Conservation (phyloP, 2,329 filamentous ascomycete genomes). For the Domatiomyces globalis region DNA sequence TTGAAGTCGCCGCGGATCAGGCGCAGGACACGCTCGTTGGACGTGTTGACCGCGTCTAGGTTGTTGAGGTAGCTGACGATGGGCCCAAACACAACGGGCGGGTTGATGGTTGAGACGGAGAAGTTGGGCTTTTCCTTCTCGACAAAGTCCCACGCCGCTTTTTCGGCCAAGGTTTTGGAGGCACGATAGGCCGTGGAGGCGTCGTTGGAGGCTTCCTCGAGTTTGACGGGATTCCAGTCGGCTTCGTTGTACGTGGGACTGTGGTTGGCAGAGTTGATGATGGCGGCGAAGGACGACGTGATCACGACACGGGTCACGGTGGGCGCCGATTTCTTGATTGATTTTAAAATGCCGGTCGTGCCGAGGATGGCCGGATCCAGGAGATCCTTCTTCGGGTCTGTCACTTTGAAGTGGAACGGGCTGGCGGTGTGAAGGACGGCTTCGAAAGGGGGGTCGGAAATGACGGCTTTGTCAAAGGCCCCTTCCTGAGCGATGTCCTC, state of each 20-base stretch:
- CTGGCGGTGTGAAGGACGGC: slow-evolving; percentile 61
- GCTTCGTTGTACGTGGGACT: slow-evolving; percentile 26
- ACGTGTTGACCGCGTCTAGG: slow-evolving; percentile 55
- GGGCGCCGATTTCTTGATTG: slow-evolving; percentile 46
- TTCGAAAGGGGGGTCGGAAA: slow-evolving; percentile 52
- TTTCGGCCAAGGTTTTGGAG: slow-evolving; percentile 52
- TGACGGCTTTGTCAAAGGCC: slow-evolving; percentile 53
- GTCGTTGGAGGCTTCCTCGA: slow-evolving; percentile 26
- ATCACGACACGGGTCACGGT: slow-evolving; percentile 60
- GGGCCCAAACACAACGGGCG: slow-evolving; percentile 50
- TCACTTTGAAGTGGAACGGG: slow-evolving; percentile 61
- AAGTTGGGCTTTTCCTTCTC: slow-evolving; percentile 44
- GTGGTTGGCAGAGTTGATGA: slow-evolving; percentile 36
- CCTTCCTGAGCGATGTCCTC: slow-evolving; percentile 55
- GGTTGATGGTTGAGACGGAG: slow-evolving; percentile 46
- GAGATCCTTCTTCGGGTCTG: slow-evolving; percentile 48
- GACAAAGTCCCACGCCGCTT: slow-evolving; percentile 52
- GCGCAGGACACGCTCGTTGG: slow-evolving; percentile 52
- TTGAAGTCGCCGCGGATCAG: slow-evolving; percentile 14
- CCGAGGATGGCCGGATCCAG: slow-evolving; percentile 49
- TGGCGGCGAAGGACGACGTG: slow-evolving; percentile 55
- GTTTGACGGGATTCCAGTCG: slow-evolving; percentile 32
- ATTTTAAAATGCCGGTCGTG: slow-evolving; percentile 48
- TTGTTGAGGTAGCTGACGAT: slow-evolving; percentile 49
- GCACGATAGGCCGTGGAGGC: slow-evolving; percentile 29